These are phyloP conservation scores for Agapanthus africanus DNA, from an alignment of 106 monocot species.

Conservation along the genomic window DNA sequence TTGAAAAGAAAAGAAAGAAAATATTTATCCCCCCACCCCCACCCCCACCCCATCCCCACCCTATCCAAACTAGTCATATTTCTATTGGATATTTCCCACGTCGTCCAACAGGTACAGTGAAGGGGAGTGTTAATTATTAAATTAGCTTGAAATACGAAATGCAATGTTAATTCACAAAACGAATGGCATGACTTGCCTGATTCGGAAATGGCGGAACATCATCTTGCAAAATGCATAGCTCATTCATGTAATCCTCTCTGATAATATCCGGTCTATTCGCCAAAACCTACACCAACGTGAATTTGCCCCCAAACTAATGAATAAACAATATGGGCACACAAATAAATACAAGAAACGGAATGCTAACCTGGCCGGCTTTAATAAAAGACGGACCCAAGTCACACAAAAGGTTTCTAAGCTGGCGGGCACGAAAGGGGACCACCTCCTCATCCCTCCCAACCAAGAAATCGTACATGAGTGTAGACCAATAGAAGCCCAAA, in stretches of 20 bases:
- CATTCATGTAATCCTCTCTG: conserved; percentile 98
- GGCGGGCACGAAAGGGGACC: conserved; percentile 88
- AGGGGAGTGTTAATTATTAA: too few species aligned
- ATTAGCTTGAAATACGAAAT: too few species aligned
- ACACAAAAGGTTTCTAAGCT: conserved; percentile 86
- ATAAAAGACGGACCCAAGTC: conserved; percentile 93
- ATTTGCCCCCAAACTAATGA: too few species aligned
- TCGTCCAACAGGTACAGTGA: too few species aligned
- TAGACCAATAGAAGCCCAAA: conserved; percentile 83
- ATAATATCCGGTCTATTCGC: conserved; percentile 99
- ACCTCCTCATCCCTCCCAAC: conserved; percentile 92
- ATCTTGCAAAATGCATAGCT: conserved; percentile 96
- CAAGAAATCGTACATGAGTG: conserved; percentile 75
- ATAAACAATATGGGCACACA: too few species aligned
- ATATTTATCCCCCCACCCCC: too few species aligned
- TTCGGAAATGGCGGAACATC: conserved; percentile 97
- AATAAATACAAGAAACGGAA: neutral
- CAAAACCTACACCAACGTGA: conserved; percentile 85
- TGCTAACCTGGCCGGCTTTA: conserved; percentile 89
- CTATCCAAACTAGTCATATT: too few species aligned
- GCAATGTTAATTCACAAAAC: too few species aligned
- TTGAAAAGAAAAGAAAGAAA: too few species aligned
- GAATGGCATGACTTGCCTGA: too few species aligned
- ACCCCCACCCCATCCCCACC: too few species aligned
- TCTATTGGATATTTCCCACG: too few species aligned